Conservation (phyloP, 1,284 basidiomycete genomes). For the Mycena sp. region DNA sequence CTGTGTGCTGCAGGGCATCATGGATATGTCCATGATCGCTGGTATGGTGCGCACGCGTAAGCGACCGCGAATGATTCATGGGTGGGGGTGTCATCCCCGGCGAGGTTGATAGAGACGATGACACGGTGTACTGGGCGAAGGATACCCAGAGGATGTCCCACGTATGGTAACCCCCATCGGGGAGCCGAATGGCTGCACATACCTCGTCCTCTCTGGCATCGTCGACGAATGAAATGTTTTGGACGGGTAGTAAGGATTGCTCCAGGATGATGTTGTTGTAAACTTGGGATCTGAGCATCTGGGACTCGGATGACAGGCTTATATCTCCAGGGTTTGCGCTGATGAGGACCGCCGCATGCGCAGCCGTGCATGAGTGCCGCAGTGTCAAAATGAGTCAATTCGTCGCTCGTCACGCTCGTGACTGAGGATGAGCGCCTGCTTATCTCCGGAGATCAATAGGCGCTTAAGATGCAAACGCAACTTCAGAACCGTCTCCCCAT, state of each 20-base stretch:
- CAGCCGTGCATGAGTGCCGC: too few relatives aligned
- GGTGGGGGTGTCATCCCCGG: slow-evolving; percentile 18
- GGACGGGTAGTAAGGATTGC: neutral
- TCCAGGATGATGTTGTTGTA: neutral
- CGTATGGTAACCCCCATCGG: slow-evolving; percentile 5
- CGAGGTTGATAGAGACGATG: slow-evolving; percentile 6
- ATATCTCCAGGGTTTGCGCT: neutral
- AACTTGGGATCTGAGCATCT: neutral
- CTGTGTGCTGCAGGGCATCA: slow-evolving; percentile 9
- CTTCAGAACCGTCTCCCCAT: too few relatives aligned
- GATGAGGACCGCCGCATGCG: neutral
- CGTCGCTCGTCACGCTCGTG: too few relatives aligned
- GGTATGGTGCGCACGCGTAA: slow-evolving; percentile 27
- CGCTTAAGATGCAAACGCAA: too few relatives aligned
- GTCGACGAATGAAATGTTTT: slow-evolving; percentile 1
- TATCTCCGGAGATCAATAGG: too few relatives aligned
- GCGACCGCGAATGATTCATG: slow-evolving; percentile 25
- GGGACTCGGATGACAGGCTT: neutral
- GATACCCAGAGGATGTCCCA: slow-evolving; percentile 8
- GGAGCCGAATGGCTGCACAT: slow-evolving; percentile 15
- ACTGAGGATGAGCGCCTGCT: too few relatives aligned
- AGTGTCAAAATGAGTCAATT: too few relatives aligned
- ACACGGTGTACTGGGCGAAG: slow-evolving; percentile 11
- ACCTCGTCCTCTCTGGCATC: slow-evolving; percentile 25
- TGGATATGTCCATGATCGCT: slow-evolving; percentile 16